These are phyloP conservation scores for Colletotrichum orchidophilum DNA, from an alignment of 2,329 filamentous ascomycete genomes.

Conservation along the genomic window DNA sequence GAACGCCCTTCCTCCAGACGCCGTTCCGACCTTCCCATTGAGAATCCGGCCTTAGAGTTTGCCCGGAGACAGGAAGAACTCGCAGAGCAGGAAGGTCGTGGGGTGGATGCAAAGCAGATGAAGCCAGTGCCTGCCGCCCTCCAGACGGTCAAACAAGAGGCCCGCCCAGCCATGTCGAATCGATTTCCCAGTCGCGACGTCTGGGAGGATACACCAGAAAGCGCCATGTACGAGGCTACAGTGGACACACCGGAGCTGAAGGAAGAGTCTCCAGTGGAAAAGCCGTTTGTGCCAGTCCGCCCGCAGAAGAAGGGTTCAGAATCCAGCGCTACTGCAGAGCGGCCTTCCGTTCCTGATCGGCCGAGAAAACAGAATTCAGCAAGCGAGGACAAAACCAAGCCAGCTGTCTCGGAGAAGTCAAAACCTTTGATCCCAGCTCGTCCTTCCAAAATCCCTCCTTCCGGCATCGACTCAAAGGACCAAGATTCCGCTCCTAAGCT, in stretches of 20 bases:
- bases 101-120: conserved; percentile 58
- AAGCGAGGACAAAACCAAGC: conserved; percentile 52
- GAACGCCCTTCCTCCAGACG: conserved; percentile 47
- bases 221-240: conserved; percentile 80
- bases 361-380: conserved; percentile 57
- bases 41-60: conserved; percentile 70
- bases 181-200: conserved; percentile 92
- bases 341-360: conserved; percentile 60
- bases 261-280: conserved; percentile 55
- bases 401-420: conserved; percentile 59
- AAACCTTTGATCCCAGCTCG: conserved; percentile 71
- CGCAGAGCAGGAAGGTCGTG: conserved; percentile 64
- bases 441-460: conserved; percentile 60
- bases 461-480: conserved; percentile 54
- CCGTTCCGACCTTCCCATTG: conserved; percentile 40
- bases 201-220: conserved; percentile 94
- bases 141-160: conserved; percentile 39
- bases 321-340: conserved; percentile 42
- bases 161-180: conserved; percentile 67
- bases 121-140: conserved; percentile 42
- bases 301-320: conserved; percentile 55
- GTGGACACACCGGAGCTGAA: conserved; percentile 62
- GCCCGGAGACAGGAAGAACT: conserved; percentile 72
- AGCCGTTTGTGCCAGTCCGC: conserved; percentile 70
- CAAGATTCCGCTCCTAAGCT: conserved; percentile 64